Base-by-base conservation (phyloP, 768 basidiomycete genomes). In the Tricholomella constricta region DNA sequence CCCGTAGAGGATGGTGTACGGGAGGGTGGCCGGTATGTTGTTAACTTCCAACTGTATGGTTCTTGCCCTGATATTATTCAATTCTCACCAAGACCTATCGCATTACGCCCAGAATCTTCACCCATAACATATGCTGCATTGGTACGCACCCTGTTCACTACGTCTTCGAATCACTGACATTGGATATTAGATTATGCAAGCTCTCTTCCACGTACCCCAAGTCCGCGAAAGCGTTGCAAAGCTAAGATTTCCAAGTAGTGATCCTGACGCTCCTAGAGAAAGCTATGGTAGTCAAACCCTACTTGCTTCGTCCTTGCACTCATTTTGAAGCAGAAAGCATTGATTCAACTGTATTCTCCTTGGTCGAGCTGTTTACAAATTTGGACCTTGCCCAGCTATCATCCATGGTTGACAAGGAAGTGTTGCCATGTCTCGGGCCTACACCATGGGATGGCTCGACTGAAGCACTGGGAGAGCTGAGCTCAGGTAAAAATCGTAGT, bases 151-250 rank as follows among this genome's bases (percentile, higher is more conserved):
- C 20, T 19, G 6, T 46, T 37, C 34, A 37, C 50, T 41, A 14
- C 29, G 17, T n/a, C 34, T 42, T 44, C 38, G 11, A 15, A 6
- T 32, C 44, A 32, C 41, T 31, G 29, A 51, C 32, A 48, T 37
- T 17, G 26, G 14, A 17, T 43, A 17, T 23, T 45, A 80, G 78
- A 69, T 77, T 20, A 61, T 86, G 2, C 84, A 87, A 64, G 82
- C 80, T 0, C 60, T 91, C 3, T 89, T 80, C 63, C 81, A 79
- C 54, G 76, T 91, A 4, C 89, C 89, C 2, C 89, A 91, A 76
- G 78, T 91, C 38, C 77, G 86, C 22, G 60, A 80, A 53, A 54
- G 69, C 19, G 59, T 76, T 14, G 69, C 73, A 5, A 67, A 60
- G 29, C 53, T 77, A 14, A 65, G 57, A 6, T 59, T 73, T 22